These are phyloP conservation scores for Pseudogymnoascus sp. DNA, from an alignment of 2,329 filamentous ascomycete genomes.

Conservation along the genomic window DNA sequence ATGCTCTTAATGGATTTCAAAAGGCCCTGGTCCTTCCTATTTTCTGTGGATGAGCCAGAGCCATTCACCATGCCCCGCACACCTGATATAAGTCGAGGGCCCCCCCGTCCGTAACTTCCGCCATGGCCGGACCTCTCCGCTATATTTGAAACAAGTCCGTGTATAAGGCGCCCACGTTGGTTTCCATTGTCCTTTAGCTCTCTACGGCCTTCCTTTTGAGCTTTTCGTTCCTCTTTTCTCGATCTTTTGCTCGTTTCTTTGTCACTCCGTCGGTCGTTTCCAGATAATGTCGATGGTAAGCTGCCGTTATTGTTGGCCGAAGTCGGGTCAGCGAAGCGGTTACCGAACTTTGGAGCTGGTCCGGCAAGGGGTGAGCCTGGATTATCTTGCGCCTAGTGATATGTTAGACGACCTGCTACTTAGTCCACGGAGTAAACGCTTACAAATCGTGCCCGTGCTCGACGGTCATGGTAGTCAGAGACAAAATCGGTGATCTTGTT, in stretches of 20 bases:
- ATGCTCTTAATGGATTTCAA: background rate
- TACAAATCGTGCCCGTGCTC: slow-evolving; percentile 20
- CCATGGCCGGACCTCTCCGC: background rate
- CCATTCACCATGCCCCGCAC: background rate
- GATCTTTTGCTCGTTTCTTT: background rate
- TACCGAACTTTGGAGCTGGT: slow-evolving; percentile 31
- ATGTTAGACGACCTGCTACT: background rate
- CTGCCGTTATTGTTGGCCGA: slow-evolving; percentile 42
- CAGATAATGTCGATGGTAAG: background rate
- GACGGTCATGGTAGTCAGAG: slow-evolving; percentile 21
- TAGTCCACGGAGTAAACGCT: background rate
- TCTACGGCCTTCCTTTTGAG: background rate
- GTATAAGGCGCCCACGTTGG: background rate
- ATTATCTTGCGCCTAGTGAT: background rate
- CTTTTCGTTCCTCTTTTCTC: background rate
- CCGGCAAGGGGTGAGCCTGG: background rate
- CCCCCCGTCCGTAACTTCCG: background rate
- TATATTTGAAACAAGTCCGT: background rate
- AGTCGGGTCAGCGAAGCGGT: slow-evolving; percentile 44
- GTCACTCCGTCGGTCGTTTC: background rate
- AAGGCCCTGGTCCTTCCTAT: background rate
- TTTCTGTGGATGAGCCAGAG: background rate
- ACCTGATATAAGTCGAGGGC: background rate
- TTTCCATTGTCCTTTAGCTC: background rate
- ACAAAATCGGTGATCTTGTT: slow-evolving; percentile 16